Evolutionary conservation across 768 basidiomycete species (phyloP).

Genomic region (Heimioporus sp.): DNA sequence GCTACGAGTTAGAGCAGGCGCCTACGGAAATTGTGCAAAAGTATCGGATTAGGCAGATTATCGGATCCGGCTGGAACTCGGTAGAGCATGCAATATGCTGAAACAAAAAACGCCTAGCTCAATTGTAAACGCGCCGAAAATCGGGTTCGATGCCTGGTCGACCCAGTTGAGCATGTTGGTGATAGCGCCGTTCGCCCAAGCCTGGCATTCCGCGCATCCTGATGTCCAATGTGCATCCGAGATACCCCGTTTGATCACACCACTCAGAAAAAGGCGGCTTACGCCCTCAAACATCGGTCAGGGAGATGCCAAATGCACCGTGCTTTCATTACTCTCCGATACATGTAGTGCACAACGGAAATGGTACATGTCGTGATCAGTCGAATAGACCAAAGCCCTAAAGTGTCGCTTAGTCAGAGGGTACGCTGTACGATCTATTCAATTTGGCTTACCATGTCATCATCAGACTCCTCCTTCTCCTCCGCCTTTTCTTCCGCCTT

Average conservation of each 20-base stretch:
- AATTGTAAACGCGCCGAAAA: too few relatives aligned
- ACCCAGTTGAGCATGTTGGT: too few relatives aligned
- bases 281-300: slow-evolving; percentile 1
- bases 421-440: background rate
- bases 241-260: slow-evolving; percentile 6
- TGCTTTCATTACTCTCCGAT: slow-evolving; percentile 19
- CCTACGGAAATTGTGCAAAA: slow-evolving; percentile 19
- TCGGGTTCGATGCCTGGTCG: too few relatives aligned
- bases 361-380: slow-evolving; percentile 34
- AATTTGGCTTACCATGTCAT: slow-evolving; percentile 69
- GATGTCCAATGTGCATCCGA: slow-evolving; percentile 3
- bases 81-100: background rate
- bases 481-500: slow-evolving; percentile 74
- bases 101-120: too few relatives aligned
- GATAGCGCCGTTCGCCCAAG: too few relatives aligned
- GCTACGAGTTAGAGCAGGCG: slow-evolving; percentile 15
- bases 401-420: slow-evolving; percentile 5
- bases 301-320: slow-evolving; percentile 5
- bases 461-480: slow-evolving; percentile 84
- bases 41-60: slow-evolving; percentile 32
- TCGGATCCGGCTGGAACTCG: slow-evolving; percentile 27
- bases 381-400: slow-evolving; percentile 96
- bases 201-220: too few relatives aligned
- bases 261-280: background rate
- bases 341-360: slow-evolving; percentile 15